phyloP scores from a whole-genome alignment of 129 eudicot genomes.

The Artemisia annua region DNA sequence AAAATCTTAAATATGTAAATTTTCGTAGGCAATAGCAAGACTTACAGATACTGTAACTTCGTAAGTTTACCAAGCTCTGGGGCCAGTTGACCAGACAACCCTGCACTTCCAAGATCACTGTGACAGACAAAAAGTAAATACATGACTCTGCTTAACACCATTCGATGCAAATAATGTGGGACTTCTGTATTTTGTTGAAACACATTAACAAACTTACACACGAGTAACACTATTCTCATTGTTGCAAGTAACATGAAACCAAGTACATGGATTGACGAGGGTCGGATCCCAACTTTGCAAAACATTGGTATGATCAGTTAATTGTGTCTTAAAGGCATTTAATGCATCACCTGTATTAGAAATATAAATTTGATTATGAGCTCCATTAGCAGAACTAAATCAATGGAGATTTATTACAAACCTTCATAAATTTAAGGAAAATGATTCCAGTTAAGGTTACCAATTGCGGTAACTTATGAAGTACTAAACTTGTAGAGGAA shows the following conservation, averaged over 20 bases:
- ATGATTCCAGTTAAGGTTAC: not conserved
- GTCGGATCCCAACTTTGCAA: no score
- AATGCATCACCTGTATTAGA: no score
- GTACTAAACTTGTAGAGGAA: not conserved
- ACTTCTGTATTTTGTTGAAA: not conserved
- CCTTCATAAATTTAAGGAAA: no score
- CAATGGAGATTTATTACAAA: no score
- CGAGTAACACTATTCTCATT: no score
- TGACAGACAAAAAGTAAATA: not conserved
- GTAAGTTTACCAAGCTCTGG: conserved; percentile 70
- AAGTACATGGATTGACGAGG: no score
- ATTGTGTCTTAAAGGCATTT: no score
- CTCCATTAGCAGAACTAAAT: no score
- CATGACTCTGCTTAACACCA: not conserved
- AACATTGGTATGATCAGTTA: no score
- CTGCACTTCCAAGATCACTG: conserved; percentile 90
- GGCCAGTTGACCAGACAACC: conserved; percentile 67
- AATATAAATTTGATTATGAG: no score
- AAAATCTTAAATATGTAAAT: not conserved
- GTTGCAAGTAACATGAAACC: no score
- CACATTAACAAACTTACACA: no score
- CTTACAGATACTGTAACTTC: conserved; percentile 76
- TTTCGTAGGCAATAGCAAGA: conserved; percentile 7
- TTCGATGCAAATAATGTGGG: not conserved
- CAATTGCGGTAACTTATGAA: not conserved